Percentiles rank a stretch among this genome's conserved stretches.
phyloP scores from a whole-genome alignment of 805 yeast genomes.

The Candida multigemmis region DNA sequence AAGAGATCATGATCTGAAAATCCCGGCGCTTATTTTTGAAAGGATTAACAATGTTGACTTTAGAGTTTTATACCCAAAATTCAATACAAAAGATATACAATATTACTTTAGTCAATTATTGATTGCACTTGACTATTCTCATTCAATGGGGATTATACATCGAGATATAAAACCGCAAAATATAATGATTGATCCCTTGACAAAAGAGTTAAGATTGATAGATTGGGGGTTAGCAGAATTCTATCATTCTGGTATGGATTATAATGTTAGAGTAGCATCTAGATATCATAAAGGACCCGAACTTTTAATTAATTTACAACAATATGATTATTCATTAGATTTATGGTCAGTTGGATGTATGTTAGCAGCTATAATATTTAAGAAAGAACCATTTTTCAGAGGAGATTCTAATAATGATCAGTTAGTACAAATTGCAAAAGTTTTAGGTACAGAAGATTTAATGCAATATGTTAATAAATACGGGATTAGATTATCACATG shows the following conservation, averaged over 20 bases:
- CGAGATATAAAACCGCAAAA: conserved; percentile 95
- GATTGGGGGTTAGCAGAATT: conserved; percentile 97
- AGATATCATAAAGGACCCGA: conserved; percentile 94
- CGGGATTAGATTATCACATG: conserved; percentile 58
- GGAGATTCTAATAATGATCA: conserved; percentile 91
- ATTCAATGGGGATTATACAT: conserved; percentile 93
- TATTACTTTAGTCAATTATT: conserved; percentile 76
- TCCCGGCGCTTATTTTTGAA: conserved; percentile 85
- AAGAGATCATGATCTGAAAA: conserved; percentile 67
- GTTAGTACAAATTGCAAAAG: conserved; percentile 79
- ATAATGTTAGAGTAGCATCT: conserved; percentile 90
- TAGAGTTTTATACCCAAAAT: conserved; percentile 70
- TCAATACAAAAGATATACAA: conserved; percentile 67
- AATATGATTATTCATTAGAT: conserved; percentile 87
- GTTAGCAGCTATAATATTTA: conserved; percentile 83
- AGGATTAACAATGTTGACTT: conserved; percentile 77
- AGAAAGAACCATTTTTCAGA: conserved; percentile 86
- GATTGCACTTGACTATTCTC: conserved; percentile 80
- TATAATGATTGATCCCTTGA: conserved; percentile 84
- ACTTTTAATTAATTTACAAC: conserved; percentile 72
- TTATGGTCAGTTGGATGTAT: conserved; percentile 93
- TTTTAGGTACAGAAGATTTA: conserved; percentile 78
- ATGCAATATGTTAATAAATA: conserved; percentile 63
- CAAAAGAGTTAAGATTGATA: conserved; percentile 63
- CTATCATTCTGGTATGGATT: conserved; percentile 82